These are phyloP conservation scores for Tylopilus plumbeoviolaceoides DNA, from an alignment of 768 basidiomycete species.

Conservation along the genomic window DNA sequence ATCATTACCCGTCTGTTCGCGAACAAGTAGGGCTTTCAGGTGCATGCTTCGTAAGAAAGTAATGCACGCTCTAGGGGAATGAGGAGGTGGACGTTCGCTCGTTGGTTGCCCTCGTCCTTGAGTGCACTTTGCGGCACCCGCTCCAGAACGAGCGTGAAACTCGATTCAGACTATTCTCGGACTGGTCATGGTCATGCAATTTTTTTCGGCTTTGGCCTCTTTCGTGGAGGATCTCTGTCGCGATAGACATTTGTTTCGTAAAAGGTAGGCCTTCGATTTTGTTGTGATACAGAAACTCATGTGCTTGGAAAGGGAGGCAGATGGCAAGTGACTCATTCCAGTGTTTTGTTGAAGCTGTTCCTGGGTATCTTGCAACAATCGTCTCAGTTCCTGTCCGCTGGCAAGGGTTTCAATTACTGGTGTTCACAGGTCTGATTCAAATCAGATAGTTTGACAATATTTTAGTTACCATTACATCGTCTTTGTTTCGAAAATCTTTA, in stretches of 20 bases:
- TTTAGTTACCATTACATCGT: too few species aligned
- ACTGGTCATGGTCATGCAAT: not conserved
- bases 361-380: too few species aligned
- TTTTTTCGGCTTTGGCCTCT: not conserved
- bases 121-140: constrained; percentile 29
- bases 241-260: not conserved
- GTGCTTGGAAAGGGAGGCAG: not conserved
- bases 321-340: not conserved
- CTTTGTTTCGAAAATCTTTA: too few species aligned
- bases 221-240: not conserved
- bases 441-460: too few species aligned
- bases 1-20: too few species aligned
- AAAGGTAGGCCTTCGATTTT: not conserved
- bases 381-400: too few species aligned
- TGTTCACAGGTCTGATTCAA: too few species aligned
- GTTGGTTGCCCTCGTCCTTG: constrained; percentile 17
- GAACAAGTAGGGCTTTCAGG: not conserved
- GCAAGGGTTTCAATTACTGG: too few species aligned
- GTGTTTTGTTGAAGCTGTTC: not conserved
- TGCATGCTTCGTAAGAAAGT: too few species aligned
- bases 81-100: constrained; percentile 9
- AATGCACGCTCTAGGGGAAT: not conserved
- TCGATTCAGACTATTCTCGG: constrained; percentile 29
- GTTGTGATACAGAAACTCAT: not conserved
- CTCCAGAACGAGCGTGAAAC: constrained; percentile 19